Evolutionary conservation across 2,329 filamentous ascomycete genomes (phyloP).

Genomic region (Pseudocercospora cruenta): DNA sequence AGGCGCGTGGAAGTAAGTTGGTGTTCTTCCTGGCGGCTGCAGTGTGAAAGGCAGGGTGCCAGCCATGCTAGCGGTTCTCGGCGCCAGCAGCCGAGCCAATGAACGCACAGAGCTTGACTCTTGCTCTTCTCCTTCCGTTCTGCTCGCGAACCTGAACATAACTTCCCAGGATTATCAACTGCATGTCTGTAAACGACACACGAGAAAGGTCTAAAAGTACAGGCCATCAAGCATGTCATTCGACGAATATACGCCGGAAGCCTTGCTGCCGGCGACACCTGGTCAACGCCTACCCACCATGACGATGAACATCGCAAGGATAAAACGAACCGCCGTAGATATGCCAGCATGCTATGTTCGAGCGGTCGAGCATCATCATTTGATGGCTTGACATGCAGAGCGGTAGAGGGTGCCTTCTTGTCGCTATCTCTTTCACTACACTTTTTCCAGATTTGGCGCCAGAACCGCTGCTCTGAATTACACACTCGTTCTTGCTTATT

Average conservation of each 20-base stretch:
- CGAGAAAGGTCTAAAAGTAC: background rate
- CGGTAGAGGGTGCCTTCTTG: background rate
- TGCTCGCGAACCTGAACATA: background rate
- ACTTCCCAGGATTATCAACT: background rate
- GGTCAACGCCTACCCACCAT: background rate
- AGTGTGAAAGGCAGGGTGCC: background rate
- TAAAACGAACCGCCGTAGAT: background rate
- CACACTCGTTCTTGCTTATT: too few species aligned
- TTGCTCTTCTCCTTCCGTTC: background rate
- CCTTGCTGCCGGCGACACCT: background rate
- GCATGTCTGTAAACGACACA: background rate
- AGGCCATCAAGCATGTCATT: background rate
- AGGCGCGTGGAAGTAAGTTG: too few species aligned
- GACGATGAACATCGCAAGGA: conserved; percentile 1
- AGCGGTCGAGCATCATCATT: background rate
- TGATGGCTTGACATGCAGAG: background rate
- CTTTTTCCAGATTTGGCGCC: background rate
- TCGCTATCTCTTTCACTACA: background rate
- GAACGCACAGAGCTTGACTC: background rate
- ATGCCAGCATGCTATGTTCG: background rate
- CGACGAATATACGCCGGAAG: background rate
- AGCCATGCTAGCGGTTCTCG: background rate
- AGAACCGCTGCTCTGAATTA: background rate
- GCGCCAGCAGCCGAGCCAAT: background rate
- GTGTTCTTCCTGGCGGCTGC: background rate